Percentiles rank a stretch among this genome's conserved stretches.
These are phyloP conservation scores for Pseudomonodictys pantanalensis DNA, from an alignment of 495 filamentous ascomycete genomes.

Conservation along the genomic window DNA sequence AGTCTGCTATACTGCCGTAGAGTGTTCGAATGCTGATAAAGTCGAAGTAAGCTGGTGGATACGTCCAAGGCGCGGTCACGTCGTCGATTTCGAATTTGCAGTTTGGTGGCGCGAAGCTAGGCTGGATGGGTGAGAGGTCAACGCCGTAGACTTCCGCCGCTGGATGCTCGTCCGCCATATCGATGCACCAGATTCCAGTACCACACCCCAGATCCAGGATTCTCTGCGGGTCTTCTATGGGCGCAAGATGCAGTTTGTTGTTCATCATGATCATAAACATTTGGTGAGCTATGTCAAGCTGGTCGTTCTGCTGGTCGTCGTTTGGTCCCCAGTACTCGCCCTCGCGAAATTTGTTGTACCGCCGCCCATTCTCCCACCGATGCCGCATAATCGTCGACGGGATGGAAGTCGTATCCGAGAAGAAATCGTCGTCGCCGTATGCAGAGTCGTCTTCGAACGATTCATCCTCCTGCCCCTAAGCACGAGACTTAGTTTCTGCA, in stretches of 20 bases:
- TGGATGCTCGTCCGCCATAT: slow-evolving; percentile 18
- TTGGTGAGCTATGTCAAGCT: slow-evolving; percentile 26
- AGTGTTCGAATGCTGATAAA: slow-evolving; percentile 62
- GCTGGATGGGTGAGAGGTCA: slow-evolving; percentile 41
- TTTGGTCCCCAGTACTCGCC: slow-evolving; percentile 22
- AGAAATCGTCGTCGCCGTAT: slow-evolving; percentile 1
- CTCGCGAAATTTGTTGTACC: slow-evolving; percentile 23
- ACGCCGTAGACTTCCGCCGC: slow-evolving; percentile 29
- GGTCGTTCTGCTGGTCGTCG: slow-evolving; percentile 22
- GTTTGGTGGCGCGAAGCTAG: slow-evolving; percentile 48
- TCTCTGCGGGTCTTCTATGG: slow-evolving; percentile 16
- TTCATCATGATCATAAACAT: slow-evolving; percentile 18
- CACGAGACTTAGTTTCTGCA: too few relatives aligned
- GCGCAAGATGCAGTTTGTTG: slow-evolving; percentile 27
- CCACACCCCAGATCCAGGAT: slow-evolving; percentile 26
- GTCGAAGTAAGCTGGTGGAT: slow-evolving; percentile 55
- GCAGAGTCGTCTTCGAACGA: slow-evolving; percentile 8
- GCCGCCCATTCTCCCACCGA: slow-evolving; percentile 20
- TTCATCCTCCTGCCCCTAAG: too few relatives aligned
- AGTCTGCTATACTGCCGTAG: slow-evolving; percentile 58
- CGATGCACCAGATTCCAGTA: slow-evolving; percentile 20
- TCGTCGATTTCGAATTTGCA: slow-evolving; percentile 57
- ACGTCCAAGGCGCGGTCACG: slow-evolving; percentile 52
- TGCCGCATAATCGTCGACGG: slow-evolving; percentile 8
- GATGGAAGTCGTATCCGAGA: slow-evolving; percentile 17